A percentile compares a stretch with the other conserved stretches of the same genome.
Conservation (phyloP, 345 rosid genomes). For the Salix arbutifolia region DNA sequence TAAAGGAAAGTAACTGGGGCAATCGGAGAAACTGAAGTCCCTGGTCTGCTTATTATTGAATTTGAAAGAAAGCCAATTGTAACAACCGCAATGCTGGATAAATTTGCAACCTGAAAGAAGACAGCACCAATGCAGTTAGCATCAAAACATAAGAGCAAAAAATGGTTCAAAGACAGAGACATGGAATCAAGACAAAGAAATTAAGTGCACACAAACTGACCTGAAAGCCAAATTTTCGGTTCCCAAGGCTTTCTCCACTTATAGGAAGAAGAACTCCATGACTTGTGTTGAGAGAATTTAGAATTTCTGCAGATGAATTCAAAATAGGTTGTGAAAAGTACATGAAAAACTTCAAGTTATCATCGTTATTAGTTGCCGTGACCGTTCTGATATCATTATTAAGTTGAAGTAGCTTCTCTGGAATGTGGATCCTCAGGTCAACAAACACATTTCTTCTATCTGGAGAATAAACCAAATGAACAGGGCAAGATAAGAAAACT, state of each 20-base stretch:
- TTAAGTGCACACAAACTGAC: slow-evolving; percentile 27
- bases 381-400: slow-evolving; percentile 57
- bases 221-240: slow-evolving; percentile 77
- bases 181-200: neutral
- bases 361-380: slow-evolving; percentile 65
- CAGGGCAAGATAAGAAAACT: slow-evolving; percentile 3
- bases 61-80: slow-evolving; percentile 48
- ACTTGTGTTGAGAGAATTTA: slow-evolving; percentile 43
- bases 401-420: slow-evolving; percentile 67
- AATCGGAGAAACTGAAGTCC: slow-evolving; percentile 66
- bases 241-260: slow-evolving; percentile 45
- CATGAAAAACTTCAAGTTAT: slow-evolving; percentile 59
- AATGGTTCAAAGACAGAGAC: neutral
- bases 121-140: slow-evolving; percentile 3
- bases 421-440: slow-evolving; percentile 58
- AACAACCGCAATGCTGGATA: slow-evolving; percentile 50
- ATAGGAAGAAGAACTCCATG: slow-evolving; percentile 61
- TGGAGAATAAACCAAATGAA: slow-evolving; percentile 27
- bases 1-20: slow-evolving; percentile 79
- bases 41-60: slow-evolving; percentile 60
- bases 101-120: slow-evolving; percentile 53
- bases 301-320: slow-evolving; percentile 63
- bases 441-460: slow-evolving; percentile 73
- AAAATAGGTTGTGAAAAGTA: slow-evolving; percentile 77
- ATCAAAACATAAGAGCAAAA: neutral